Evolutionary conservation across 73 alveolate species (phyloP).

Genomic region (Tetrahymena malaccensis): DNA sequence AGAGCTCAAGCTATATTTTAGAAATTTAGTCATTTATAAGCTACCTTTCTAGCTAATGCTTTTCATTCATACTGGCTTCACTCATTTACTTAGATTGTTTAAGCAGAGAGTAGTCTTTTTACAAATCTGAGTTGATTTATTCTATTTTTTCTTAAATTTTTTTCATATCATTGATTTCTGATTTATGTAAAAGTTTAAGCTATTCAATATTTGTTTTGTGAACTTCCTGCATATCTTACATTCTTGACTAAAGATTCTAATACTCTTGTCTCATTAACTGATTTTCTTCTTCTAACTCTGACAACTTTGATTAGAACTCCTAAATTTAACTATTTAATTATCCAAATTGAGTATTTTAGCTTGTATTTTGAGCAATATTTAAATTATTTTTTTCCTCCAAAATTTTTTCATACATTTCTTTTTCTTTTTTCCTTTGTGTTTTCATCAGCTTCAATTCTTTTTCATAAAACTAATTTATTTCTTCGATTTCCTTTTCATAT

Average conservation of each 20-base stretch:
- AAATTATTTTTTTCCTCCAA: neutral
- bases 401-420: neutral
- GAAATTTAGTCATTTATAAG: neutral
- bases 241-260: neutral
- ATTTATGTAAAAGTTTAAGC: neutral
- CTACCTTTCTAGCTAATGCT: neutral
- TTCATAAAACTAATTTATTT: neutral
- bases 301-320: neutral
- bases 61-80: neutral
- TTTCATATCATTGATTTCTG: neutral
- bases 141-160: neutral
- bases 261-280: neutral
- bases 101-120: neutral
- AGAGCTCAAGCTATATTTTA: neutral
- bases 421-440: neutral
- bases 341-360: neutral
- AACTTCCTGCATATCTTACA: neutral
- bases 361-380: neutral
- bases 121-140: neutral
- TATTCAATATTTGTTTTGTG: neutral
- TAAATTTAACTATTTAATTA: neutral
- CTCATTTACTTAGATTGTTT: neutral
- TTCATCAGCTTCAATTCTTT: neutral
- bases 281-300: neutral
- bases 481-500: neutral